Evolutionary conservation across 129 eudicot genomes (phyloP).

Genomic region (Solidago caesia): DNA sequence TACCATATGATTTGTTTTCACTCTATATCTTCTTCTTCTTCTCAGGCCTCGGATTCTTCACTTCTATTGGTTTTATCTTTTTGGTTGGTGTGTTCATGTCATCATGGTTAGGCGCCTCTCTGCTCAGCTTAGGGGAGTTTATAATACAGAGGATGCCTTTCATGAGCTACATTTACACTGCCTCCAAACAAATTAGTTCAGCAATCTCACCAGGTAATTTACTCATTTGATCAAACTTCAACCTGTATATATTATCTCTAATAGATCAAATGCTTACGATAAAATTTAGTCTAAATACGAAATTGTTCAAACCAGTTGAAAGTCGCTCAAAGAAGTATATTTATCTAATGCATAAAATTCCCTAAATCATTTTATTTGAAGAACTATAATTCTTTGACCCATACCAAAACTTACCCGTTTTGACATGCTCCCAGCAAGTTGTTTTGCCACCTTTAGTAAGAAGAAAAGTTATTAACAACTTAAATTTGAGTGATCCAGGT

Average conservation of each 20-base stretch:
- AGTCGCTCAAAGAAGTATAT: no score
- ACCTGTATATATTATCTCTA: background rate
- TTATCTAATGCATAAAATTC: no score
- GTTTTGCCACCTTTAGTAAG: no score
- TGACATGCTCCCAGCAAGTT: no score
- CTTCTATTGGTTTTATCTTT: slow-evolving; percentile 71
- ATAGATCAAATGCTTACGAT: no score
- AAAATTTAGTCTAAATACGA: no score
- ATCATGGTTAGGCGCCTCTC: slow-evolving; percentile 78
- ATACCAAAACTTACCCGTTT: background rate
- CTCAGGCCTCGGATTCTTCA: slow-evolving; percentile 74
- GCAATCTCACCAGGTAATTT: slow-evolving; percentile 73
- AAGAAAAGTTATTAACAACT: no score
- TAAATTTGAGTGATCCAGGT: background rate
- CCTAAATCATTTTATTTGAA: no score
- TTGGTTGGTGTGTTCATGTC: slow-evolving; percentile 83
- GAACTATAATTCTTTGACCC: no score
- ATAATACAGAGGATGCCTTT: slow-evolving; percentile 70
- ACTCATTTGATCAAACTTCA: background rate
- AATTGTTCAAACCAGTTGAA: no score
- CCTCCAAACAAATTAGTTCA: slow-evolving; percentile 77
- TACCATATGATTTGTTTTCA: background rate
- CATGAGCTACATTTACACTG: slow-evolving; percentile 68
- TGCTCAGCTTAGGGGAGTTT: slow-evolving; percentile 73
- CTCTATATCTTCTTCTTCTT: background rate